phyloP scores from a whole-genome alignment of 768 basidiomycete genomes.

The Amanita rimosa region DNA sequence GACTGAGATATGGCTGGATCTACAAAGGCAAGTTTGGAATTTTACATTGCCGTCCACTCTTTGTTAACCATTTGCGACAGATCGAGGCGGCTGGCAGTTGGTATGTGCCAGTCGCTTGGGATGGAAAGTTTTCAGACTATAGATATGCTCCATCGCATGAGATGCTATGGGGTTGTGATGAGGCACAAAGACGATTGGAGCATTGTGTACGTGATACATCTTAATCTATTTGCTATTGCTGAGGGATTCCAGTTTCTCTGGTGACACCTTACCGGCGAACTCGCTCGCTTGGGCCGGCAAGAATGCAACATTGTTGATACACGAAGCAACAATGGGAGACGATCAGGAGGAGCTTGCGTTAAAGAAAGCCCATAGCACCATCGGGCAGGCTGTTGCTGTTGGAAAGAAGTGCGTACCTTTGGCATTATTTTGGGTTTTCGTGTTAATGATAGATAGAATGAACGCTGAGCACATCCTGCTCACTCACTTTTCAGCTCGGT shows the following conservation, averaged over 20 bases:
- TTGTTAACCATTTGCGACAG: constrained; percentile 18
- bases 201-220: constrained; percentile 48
- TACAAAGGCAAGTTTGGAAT: constrained; percentile 18
- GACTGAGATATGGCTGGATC: constrained; percentile 34
- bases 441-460: constrained; percentile 45
- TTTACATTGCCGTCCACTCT: not conserved
- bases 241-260: constrained; percentile 63
- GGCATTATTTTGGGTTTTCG: constrained; percentile 3
- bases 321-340: constrained; percentile 90
- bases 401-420: constrained; percentile 45
- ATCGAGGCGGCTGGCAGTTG: constrained; percentile 25
- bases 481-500: constrained; percentile 92
- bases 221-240: constrained; percentile 27
- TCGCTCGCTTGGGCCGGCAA: constrained; percentile 53
- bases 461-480: constrained; percentile 75
- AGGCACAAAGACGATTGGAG: constrained; percentile 67
- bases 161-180: constrained; percentile 63
- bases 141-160: constrained; percentile 61
- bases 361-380: constrained; percentile 80
- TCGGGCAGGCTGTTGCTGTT: constrained; percentile 76
- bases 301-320: constrained; percentile 73
- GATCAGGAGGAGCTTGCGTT: constrained; percentile 64
- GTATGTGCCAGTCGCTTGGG: constrained; percentile 42
- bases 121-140: constrained; percentile 55
- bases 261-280: constrained; percentile 75